A percentile compares a stretch with the other conserved stretches of the same genome.
Conservation (phyloP, 805 yeast genomes). For the Wickerhamomyces strasburgensis region DNA sequence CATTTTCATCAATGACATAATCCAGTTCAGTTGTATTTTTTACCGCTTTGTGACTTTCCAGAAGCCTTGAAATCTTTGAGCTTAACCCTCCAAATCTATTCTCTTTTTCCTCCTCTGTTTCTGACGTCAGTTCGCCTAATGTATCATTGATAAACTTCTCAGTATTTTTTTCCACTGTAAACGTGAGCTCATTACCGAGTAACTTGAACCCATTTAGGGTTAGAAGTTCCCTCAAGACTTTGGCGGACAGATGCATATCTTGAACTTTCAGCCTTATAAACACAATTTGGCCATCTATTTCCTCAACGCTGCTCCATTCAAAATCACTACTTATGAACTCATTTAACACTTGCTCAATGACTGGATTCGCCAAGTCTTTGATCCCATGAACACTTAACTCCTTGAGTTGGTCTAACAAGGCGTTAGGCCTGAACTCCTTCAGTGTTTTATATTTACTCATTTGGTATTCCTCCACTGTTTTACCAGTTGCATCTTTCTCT, state of each 20-base stretch:
- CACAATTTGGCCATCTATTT: constrained; percentile 31
- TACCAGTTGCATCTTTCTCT: background rate
- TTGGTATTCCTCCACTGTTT: constrained; percentile 8
- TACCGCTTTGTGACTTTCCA: constrained; percentile 5
- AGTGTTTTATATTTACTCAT: constrained; percentile 21
- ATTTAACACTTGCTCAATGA: constrained; percentile 32
- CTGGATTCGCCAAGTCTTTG: constrained; percentile 27
- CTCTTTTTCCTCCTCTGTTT: background rate
- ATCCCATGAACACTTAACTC: constrained; percentile 34
- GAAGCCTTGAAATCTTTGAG: background rate
- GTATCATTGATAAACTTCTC: constrained; percentile 9
- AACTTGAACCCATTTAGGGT: constrained; percentile 2
- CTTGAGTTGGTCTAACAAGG: constrained; percentile 26
- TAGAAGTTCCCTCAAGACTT: constrained; percentile 1
- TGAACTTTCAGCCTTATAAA: constrained; percentile 28
- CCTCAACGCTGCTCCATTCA: constrained; percentile 33
- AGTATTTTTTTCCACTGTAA: constrained; percentile 11
- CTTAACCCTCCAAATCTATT: background rate
- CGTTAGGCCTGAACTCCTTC: constrained; percentile 26
- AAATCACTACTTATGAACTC: constrained; percentile 18
- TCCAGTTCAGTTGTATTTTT: constrained; percentile 11
- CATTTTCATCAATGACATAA: constrained; percentile 54
- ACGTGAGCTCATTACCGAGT: constrained; percentile 2
- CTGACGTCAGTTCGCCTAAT: constrained; percentile 2
- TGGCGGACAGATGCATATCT: background rate